Conservation (phyloP, 2,329 filamentous ascomycete species). For the Triangularia setosa region DNA sequence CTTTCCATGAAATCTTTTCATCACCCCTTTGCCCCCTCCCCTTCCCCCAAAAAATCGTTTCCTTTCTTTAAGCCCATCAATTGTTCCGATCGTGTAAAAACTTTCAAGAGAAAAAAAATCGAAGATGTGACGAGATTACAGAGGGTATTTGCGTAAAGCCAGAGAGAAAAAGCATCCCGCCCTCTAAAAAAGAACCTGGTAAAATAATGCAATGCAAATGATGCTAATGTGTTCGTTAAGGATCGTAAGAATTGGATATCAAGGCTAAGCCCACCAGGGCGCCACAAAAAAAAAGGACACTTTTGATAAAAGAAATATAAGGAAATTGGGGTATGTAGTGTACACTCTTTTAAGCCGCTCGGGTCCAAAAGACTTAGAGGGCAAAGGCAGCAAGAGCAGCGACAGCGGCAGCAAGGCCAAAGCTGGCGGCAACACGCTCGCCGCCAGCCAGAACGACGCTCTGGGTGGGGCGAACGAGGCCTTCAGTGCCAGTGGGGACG, state of each 20-base stretch:
- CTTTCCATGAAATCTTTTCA: not conserved
- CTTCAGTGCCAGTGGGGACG: slow-evolving; percentile 35
- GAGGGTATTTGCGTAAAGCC: not conserved
- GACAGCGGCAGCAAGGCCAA: slow-evolving; percentile 44
- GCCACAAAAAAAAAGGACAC: not conserved
- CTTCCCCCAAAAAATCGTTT: not conserved
- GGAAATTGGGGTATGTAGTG: slow-evolving; percentile 5
- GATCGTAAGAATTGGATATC: slow-evolving; percentile 53
- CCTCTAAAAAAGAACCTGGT: slow-evolving; percentile 19
- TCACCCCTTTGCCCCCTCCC: not conserved
- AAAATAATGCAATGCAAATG: slow-evolving; percentile 14
- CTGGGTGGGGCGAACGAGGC: slow-evolving; percentile 35
- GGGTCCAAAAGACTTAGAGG: slow-evolving; percentile 37
- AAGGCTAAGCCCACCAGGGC: slow-evolving; percentile 2
- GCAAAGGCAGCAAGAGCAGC: slow-evolving; percentile 43
- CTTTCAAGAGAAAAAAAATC: not conserved
- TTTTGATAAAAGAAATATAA: slow-evolving; percentile 3
- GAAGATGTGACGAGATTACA: not conserved
- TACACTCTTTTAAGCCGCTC: slow-evolving; percentile 4
- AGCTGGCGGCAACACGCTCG: slow-evolving; percentile 37
- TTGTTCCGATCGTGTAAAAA: not conserved
- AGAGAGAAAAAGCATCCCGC: slow-evolving; percentile 23
- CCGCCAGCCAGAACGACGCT: slow-evolving; percentile 33
- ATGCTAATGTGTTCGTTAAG: slow-evolving; percentile 43
- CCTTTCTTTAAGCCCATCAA: not conserved